Percentiles rank a stretch among this genome's conserved stretches.
These are phyloP conservation scores for Brassica juncea DNA, from an alignment of 345 rosid species.

Conservation along the genomic window DNA sequence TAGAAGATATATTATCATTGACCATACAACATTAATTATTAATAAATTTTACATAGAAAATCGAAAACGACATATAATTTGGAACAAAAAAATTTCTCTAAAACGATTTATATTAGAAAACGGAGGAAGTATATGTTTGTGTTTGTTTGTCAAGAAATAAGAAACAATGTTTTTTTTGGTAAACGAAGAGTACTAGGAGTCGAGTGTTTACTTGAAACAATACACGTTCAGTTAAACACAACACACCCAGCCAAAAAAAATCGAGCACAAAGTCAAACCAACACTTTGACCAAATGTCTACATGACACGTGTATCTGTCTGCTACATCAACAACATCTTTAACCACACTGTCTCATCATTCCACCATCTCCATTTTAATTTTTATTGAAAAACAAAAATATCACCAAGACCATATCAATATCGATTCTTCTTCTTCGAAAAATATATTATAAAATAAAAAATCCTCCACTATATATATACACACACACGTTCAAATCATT, in stretches of 20 bases:
- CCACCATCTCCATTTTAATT: conserved; percentile 29
- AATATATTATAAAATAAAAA: not conserved
- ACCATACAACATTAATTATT: too few species aligned
- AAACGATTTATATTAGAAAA: too few species aligned
- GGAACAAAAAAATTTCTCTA: too few species aligned
- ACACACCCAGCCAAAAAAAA: conserved; percentile 37
- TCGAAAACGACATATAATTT: too few species aligned
- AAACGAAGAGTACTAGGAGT: not conserved
- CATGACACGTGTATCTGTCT: conserved; percentile 40
- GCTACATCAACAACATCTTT: conserved; percentile 41
- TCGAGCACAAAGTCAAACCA: conserved; percentile 42
- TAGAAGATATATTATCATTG: too few species aligned
- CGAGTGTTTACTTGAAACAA: conserved; percentile 4
- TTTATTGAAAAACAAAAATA: not conserved
- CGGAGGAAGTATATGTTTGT: not conserved
- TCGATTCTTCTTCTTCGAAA: conserved; percentile 7
- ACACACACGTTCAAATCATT: conserved; percentile 44
- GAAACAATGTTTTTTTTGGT: not conserved
- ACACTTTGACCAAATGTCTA: conserved; percentile 36
- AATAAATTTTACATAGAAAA: too few species aligned
- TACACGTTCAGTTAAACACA: conserved; percentile 25
- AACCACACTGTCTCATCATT: conserved; percentile 43
- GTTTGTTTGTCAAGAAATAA: not conserved
- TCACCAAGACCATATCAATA: conserved; percentile 30
- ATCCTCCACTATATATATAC: conserved; percentile 32